Conservation (phyloP, 129 eudicot species). For the Mikania micrantha region DNA sequence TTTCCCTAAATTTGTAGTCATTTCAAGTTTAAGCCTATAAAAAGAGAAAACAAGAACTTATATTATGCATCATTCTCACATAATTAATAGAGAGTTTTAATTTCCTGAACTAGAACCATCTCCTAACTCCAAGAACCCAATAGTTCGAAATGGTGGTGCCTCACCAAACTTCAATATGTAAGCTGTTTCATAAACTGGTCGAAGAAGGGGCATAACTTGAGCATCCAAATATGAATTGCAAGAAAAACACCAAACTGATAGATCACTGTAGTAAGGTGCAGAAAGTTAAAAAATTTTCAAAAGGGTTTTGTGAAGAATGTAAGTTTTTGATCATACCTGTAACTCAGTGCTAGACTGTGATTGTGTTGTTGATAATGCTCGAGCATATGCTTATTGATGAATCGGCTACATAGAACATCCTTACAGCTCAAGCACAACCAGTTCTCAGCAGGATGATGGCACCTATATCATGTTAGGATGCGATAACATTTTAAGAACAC, state of each 20-base stretch:
- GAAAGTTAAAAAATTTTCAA: neutral
- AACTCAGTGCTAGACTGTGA: conserved; percentile 77
- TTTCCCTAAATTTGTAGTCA: neutral
- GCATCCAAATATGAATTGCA: conserved; percentile 92
- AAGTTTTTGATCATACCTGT: conserved; percentile 44
- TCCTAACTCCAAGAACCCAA: conserved; percentile 25
- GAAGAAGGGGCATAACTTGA: conserved; percentile 59
- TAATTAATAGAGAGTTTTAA: neutral
- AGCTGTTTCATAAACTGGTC: conserved; percentile 76
- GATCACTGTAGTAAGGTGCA: conserved; percentile 50
- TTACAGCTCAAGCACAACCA: conserved; percentile 91
- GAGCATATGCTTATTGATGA: conserved; percentile 91
- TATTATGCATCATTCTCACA: neutral
- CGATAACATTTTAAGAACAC: neutral
- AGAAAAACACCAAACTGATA: conserved; percentile 92
- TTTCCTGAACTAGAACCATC: conserved; percentile 21
- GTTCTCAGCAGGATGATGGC: conserved; percentile 83
- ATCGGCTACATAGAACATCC: conserved; percentile 86
- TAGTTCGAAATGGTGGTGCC: conserved; percentile 60
- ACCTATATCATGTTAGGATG: conserved; percentile 37
- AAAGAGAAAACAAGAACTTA: neutral
- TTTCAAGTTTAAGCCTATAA: neutral
- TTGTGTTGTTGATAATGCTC: conserved; percentile 56
- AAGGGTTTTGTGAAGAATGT: neutral
- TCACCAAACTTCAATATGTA: conserved; percentile 77